Evolutionary conservation across 257 asterid genomes (phyloP).

Genomic region (Paulownia fortunei): DNA sequence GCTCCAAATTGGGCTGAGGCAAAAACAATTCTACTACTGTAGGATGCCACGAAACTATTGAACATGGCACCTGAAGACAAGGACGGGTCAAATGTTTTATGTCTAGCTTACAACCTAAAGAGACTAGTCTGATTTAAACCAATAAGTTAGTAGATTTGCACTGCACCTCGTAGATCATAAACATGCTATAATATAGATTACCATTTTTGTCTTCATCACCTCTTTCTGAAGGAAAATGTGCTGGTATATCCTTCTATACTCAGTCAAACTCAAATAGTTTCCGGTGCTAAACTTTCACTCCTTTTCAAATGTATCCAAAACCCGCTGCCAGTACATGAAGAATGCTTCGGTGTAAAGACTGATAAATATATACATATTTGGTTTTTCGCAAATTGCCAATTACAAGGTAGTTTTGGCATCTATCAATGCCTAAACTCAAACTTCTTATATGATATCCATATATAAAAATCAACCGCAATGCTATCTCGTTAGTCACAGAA

Average conservation of each 20-base stretch:
- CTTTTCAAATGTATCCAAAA: background rate
- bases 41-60: background rate
- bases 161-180: conserved; percentile 1
- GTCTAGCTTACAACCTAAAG: background rate
- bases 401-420: background rate
- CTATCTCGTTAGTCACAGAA: background rate
- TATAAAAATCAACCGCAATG: background rate
- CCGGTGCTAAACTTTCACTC: background rate
- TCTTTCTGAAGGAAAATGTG: background rate
- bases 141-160: background rate
- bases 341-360: background rate
- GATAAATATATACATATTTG: background rate
- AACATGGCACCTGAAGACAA: background rate
- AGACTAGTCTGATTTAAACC: background rate
- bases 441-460: background rate
- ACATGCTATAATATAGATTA: background rate
- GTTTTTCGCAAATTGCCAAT: background rate
- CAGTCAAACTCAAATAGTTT: background rate
- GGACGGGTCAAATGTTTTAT: conserved; percentile 1
- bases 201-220: background rate
- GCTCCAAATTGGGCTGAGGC: background rate
- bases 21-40: background rate
- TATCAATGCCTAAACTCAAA: background rate
- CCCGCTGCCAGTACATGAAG: background rate
- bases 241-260: background rate